Evolutionary conservation across 2,329 filamentous ascomycete species (phyloP), one percentile per base, ranked within the genome.

Genomic region (Alternaria gaisen): DNA sequence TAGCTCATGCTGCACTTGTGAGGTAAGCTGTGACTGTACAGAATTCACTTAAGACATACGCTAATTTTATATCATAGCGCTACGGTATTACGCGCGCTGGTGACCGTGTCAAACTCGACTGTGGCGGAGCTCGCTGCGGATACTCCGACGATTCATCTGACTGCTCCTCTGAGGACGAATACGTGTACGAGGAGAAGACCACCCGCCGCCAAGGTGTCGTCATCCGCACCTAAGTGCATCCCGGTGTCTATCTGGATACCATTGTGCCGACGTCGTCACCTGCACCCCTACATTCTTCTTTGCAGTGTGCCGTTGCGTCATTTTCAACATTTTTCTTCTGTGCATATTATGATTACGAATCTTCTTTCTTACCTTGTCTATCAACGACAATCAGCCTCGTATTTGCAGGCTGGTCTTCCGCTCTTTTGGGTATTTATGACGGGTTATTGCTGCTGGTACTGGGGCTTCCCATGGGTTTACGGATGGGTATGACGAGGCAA

Each of bases 1-100:
- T 53, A 80, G 73, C 60, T 79, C 80, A 75, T 87, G 86, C 79
- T 98, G 95, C 88, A 93, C 90, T 67, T 98, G 94, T 83, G 93
- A 97, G 81, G n/a, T 40, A 20, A 20, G 38, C 20, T 11, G 18
- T 20, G 8, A 18, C 38, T n/a, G n/a, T 40, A 40, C 38, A 4
- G 16, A 20, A 10, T 40, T 18, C n/a, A 18, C 18, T 5, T 20
- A 10, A 20, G 9, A 20, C 38, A 20, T 20, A 10, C 16, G 20
- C 38, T 40, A 11, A 40, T 7, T 40, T 20, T 11, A 7, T 20
- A 4, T 40, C 1, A 18, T 10, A 38, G n/a, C 92, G 94, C 83
- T 97, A 95, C 84, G 94, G 94, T 72, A 97, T 98, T 84, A 97
- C 94, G 67, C 91, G 93, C 82, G 90, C 90, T 80, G 93, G 94